A percentile compares a stretch with the other conserved stretches of the same genome.
Conservation (phyloP, 1,284 basidiomycete species). For the Schizopora paradoxa region DNA sequence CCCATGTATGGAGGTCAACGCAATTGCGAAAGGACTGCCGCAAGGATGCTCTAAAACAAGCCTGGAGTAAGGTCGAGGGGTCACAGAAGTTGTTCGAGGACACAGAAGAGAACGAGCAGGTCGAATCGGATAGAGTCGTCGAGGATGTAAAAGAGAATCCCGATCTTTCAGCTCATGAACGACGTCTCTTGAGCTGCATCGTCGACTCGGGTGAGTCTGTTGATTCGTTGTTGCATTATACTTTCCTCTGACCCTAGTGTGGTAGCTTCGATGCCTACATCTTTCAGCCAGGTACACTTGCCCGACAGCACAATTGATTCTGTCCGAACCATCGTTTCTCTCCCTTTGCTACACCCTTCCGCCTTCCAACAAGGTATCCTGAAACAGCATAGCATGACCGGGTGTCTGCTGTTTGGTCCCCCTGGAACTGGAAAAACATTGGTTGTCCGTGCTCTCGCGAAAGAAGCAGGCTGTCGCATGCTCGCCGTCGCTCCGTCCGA, state of each 20-base stretch:
- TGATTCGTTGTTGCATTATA: slow-evolving; percentile 14
- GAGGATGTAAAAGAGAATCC: slow-evolving; percentile 70
- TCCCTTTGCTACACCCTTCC: slow-evolving; percentile 85
- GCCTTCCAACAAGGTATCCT: slow-evolving; percentile 90
- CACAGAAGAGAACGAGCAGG: slow-evolving; percentile 27
- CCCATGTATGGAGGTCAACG: slow-evolving; percentile 56
- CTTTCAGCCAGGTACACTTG: slow-evolving; percentile 84
- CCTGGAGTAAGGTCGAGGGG: slow-evolving; percentile 37
- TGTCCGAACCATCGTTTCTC: slow-evolving; percentile 84
- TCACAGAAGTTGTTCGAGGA: slow-evolving; percentile 27
- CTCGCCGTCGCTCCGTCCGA: slow-evolving; percentile 79
- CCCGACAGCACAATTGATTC: slow-evolving; percentile 83
- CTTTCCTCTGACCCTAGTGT: slow-evolving; percentile 15
- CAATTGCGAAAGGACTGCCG: slow-evolving; percentile 45
- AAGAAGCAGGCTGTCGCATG: slow-evolving; percentile 88
- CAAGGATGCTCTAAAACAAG: slow-evolving; percentile 57
- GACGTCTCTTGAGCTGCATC: slow-evolving; percentile 74
- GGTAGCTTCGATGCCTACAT: slow-evolving; percentile 68
- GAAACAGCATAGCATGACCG: slow-evolving; percentile 85
- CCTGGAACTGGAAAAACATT: slow-evolving; percentile 91
- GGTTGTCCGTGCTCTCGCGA: slow-evolving; percentile 85
- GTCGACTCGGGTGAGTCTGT: slow-evolving; percentile 64
- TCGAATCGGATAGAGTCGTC: slow-evolving; percentile 59
- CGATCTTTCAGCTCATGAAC: slow-evolving; percentile 72
- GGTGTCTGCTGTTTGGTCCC: slow-evolving; percentile 86